Conservation (phyloP, 2,329 filamentous ascomycete species). For the Thielaviopsis ethacetica region DNA sequence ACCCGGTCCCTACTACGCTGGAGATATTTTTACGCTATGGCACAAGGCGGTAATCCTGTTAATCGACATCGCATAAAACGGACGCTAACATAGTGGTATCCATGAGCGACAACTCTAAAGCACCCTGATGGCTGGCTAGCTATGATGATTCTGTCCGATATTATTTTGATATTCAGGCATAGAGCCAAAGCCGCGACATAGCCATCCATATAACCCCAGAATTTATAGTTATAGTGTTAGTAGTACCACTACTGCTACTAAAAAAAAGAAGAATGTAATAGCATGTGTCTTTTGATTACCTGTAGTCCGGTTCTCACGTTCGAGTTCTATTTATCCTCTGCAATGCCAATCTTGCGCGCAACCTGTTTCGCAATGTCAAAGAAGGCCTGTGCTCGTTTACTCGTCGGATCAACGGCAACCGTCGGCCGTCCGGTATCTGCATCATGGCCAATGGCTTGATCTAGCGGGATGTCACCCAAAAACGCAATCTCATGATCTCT, state of each 20-base stretch:
- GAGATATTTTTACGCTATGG: background rate
- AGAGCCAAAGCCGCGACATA: background rate
- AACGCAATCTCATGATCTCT: constrained; percentile 58
- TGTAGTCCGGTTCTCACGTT: background rate
- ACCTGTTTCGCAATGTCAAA: constrained; percentile 47
- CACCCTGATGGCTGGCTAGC: background rate
- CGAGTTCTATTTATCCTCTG: background rate
- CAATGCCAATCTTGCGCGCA: constrained; percentile 26
- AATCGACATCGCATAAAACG: background rate
- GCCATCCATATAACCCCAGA: background rate
- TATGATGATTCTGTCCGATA: constrained; percentile 3
- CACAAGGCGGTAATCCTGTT: background rate
- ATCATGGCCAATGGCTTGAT: constrained; percentile 73
- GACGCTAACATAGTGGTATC: constrained; percentile 3
- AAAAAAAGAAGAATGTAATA: background rate
- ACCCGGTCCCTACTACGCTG: background rate
- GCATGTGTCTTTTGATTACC: too few species aligned
- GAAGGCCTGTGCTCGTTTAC: constrained; percentile 57
- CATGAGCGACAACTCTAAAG: constrained; percentile 3
- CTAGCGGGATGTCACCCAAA: constrained; percentile 75
- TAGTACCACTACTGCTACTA: too few species aligned
- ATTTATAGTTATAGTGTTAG: background rate
- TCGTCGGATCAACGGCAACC: constrained; percentile 70
- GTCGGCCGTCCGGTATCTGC: constrained; percentile 79
- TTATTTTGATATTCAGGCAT: background rate